phyloP scores from a whole-genome alignment of 2,329 filamentous ascomycete species.

The Calonectria ilicicola region DNA sequence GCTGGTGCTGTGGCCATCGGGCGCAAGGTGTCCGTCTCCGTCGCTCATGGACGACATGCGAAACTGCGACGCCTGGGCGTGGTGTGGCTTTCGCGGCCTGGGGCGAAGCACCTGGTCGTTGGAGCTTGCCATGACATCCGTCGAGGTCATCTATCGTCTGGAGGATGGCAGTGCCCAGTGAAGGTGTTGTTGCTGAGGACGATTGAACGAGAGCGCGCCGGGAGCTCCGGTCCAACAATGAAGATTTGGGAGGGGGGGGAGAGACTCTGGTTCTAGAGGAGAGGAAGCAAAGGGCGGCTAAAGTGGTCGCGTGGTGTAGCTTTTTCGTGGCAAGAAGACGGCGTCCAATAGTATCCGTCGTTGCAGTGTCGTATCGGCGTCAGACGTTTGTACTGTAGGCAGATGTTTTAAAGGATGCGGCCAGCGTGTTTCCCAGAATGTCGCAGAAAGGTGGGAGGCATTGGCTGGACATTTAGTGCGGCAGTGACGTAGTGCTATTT shows the following conservation, averaged over 20 bases:
- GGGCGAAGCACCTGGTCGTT: slow-evolving; percentile 61
- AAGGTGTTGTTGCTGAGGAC: neutral
- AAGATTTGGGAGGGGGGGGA: neutral
- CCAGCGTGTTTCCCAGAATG: neutral
- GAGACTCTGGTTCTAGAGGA: neutral
- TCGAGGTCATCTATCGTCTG: slow-evolving; percentile 29
- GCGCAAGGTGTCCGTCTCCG: slow-evolving; percentile 50
- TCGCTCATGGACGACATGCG: slow-evolving; percentile 49
- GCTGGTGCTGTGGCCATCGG: slow-evolving; percentile 51
- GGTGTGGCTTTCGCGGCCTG: slow-evolving; percentile 62
- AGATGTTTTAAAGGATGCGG: neutral
- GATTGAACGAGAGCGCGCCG: neutral
- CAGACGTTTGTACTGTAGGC: no score
- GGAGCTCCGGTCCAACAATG: neutral
- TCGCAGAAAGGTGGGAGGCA: slow-evolving; percentile 1
- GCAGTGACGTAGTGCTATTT: neutral
- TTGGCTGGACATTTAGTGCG: neutral
- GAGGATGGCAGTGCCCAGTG: neutral
- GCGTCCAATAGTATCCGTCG: neutral
- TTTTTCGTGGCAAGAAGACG: neutral
- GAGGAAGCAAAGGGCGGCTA: neutral
- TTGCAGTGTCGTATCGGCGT: neutral
- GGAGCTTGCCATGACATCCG: slow-evolving; percentile 42
- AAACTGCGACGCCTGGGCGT: slow-evolving; percentile 60
- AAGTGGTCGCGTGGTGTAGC: neutral